Percentiles rank a stretch among this genome's conserved stretches.
Evolutionary conservation across 208 protist species (phyloP).

Genomic region (Blechomonas ayalai): DNA sequence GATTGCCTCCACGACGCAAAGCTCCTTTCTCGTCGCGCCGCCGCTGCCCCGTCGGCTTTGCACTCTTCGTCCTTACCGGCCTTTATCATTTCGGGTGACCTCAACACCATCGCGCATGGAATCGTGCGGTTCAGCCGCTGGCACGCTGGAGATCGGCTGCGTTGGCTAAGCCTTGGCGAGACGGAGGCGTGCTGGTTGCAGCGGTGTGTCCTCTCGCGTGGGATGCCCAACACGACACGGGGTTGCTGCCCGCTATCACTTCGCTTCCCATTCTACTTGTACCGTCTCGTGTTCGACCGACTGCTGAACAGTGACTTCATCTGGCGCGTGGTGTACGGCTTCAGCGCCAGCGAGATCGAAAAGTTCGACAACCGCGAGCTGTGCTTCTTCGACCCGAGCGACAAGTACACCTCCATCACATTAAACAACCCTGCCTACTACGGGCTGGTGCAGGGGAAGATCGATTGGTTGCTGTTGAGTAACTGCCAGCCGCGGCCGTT

Average conservation of each 20-base stretch:
- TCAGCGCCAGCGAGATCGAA: slow-evolving; percentile 21
- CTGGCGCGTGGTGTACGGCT: slow-evolving; percentile 53
- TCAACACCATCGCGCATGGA: slow-evolving; percentile 77
- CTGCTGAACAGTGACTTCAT: slow-evolving; percentile 47
- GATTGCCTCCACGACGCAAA: slow-evolving; percentile 49
- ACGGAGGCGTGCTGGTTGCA: slow-evolving; percentile 74
- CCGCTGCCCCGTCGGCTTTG: background rate
- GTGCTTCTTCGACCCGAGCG: slow-evolving; percentile 64
- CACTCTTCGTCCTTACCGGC: slow-evolving; percentile 4
- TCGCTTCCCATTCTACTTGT: slow-evolving; percentile 33
- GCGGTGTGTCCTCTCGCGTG: slow-evolving; percentile 53
- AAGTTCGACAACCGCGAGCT: slow-evolving; percentile 32
- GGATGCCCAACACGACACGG: slow-evolving; percentile 23
- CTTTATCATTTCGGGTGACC: slow-evolving; percentile 70
- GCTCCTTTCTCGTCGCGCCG: slow-evolving; percentile 5
- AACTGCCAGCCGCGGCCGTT: slow-evolving; percentile 27
- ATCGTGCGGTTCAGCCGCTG: slow-evolving; percentile 41
- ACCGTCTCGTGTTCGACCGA: slow-evolving; percentile 21
- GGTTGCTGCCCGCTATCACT: slow-evolving; percentile 56
- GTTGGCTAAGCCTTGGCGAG: slow-evolving; percentile 50
- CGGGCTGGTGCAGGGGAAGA: slow-evolving; percentile 58
- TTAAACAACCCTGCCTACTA: slow-evolving; percentile 46
- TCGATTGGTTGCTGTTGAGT: slow-evolving; percentile 76
- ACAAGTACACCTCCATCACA: slow-evolving; percentile 66
- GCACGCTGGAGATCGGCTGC: slow-evolving; percentile 48